Base-by-base conservation (phyloP, 106 monocot genomes). In the Platanthera zijinensis region DNA sequence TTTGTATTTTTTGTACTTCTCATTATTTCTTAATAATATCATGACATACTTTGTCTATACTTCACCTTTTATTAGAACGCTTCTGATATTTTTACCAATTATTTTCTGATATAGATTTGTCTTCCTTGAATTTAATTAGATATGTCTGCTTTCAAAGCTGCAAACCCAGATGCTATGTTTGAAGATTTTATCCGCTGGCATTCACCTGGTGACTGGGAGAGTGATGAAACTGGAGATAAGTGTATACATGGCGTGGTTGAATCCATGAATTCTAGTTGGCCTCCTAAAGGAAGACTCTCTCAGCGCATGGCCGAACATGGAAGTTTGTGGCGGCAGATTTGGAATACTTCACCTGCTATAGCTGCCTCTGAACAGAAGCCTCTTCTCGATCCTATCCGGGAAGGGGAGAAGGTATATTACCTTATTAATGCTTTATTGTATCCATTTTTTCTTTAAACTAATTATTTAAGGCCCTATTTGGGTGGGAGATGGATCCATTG, bases 101-200 rank as follows among this genome's bases (percentile, higher is more conserved):
- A 66, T 11, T 66, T 66, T 66, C 3, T 66, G 12, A 66, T 63
- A 25, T 5, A 5, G 22, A 19, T 66, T 10, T 66, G 1, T 66
- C 30, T 32, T 32, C 8, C 66, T 66, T 66, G 59, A 25, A 66
- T 30, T 66, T 66, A 19, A 10, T 12, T 56, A 97, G 97, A 99
- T 77, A 99, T 99, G 97, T 99, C 97, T 77, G 94, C 97, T 28
- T 99, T 99, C 61, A 99, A 99, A 85, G 94, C 94, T 82, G 97
- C 97, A 82, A 99, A 99, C 69, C 97, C 97, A 62, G 91, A 88
- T 79, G 91, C 97, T 18, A 76, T 92, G 57, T 99, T 97, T 88
- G 97, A 99, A 88, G 94, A 99, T 89, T 99, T 99, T 79, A 94
- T 99, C 73, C 85, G 97, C 74, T 99, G 97, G 94, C 91, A 92